Percentiles rank a stretch among this genome's conserved stretches.
phyloP scores from a whole-genome alignment of 495 filamentous ascomycete species.

The Trichoderma gamsii region DNA sequence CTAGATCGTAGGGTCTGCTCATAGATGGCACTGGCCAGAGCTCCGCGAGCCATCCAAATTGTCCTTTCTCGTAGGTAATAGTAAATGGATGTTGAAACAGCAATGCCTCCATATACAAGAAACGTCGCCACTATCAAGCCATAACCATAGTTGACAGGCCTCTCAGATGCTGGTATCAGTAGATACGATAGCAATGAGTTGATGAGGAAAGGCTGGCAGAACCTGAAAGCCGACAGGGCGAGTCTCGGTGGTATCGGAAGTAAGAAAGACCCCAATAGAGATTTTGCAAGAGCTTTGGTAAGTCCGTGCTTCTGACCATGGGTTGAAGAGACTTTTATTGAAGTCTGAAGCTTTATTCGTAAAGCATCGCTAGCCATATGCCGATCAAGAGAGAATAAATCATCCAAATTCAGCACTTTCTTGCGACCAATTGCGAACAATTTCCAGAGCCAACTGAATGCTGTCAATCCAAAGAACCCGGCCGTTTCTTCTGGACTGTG shows the following conservation, averaged over 20 bases:
- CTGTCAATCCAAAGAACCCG: constrained; percentile 44
- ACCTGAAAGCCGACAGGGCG: constrained; percentile 50
- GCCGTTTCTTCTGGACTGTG: constrained; percentile 56
- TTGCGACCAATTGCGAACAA: constrained; percentile 46
- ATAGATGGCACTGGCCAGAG: constrained; percentile 51
- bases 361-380: constrained; percentile 36
- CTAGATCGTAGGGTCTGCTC: constrained; percentile 44
- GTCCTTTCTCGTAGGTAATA: constrained; percentile 38
- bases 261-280: constrained; percentile 26
- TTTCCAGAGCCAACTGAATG: constrained; percentile 57
- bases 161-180: constrained; percentile 30
- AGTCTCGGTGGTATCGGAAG: constrained; percentile 31
- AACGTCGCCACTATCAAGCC: constrained; percentile 56
- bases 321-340: constrained; percentile 15
- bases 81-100: constrained; percentile 47
- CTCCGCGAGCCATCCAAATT: constrained; percentile 52
- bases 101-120: constrained; percentile 53
- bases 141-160: constrained; percentile 36
- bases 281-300: constrained; percentile 20
- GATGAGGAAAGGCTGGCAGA: constrained; percentile 58
- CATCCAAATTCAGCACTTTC: constrained; percentile 36
- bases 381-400: constrained; percentile 45
- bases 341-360: constrained; percentile 26
- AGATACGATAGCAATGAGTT: constrained; percentile 22
- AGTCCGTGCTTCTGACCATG: constrained; percentile 20